These are phyloP conservation scores for Ceratocystis smalleyi DNA, from an alignment of 2,329 filamentous ascomycete genomes.

Conservation along the genomic window DNA sequence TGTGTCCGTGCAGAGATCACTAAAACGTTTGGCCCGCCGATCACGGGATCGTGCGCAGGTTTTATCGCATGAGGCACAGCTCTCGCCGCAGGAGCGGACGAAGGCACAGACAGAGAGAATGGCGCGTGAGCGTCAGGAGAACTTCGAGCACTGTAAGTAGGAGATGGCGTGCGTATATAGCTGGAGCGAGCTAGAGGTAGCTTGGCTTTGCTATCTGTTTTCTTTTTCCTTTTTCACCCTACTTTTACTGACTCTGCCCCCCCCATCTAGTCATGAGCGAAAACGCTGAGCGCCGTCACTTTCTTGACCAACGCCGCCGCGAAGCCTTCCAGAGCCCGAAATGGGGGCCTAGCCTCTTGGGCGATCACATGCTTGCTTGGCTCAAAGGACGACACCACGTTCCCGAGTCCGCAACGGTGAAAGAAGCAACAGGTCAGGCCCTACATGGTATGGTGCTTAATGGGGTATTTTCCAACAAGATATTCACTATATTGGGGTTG, in stretches of 20 bases:
- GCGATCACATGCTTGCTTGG: slow-evolving; percentile 31
- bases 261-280: not conserved
- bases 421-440: slow-evolving; percentile 31
- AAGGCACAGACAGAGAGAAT: slow-evolving; percentile 29
- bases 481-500: slow-evolving; percentile 33
- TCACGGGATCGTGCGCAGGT: slow-evolving; percentile 29
- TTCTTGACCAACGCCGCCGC: slow-evolving; percentile 29
- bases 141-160: slow-evolving; percentile 32
- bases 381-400: slow-evolving; percentile 24
- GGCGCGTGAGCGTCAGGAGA: slow-evolving; percentile 29
- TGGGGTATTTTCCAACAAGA: slow-evolving; percentile 26
- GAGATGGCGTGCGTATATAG: not conserved
- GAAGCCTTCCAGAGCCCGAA: slow-evolving; percentile 39
- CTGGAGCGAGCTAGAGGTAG: not conserved
- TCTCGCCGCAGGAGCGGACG: slow-evolving; percentile 30
- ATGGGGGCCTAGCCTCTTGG: slow-evolving; percentile 35
- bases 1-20: slow-evolving; percentile 24
- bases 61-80: slow-evolving; percentile 29
- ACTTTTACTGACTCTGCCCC: not conserved
- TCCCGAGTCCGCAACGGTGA: slow-evolving; percentile 22
- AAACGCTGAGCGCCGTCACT: slow-evolving; percentile 30
- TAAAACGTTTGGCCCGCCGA: slow-evolving; percentile 27
- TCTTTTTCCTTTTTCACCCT: not conserved
- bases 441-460: slow-evolving; percentile 40
- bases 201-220: not conserved